Base-by-base conservation (phyloP, 2,329 filamentous ascomycete genomes). In the Fusarium albidum region DNA sequence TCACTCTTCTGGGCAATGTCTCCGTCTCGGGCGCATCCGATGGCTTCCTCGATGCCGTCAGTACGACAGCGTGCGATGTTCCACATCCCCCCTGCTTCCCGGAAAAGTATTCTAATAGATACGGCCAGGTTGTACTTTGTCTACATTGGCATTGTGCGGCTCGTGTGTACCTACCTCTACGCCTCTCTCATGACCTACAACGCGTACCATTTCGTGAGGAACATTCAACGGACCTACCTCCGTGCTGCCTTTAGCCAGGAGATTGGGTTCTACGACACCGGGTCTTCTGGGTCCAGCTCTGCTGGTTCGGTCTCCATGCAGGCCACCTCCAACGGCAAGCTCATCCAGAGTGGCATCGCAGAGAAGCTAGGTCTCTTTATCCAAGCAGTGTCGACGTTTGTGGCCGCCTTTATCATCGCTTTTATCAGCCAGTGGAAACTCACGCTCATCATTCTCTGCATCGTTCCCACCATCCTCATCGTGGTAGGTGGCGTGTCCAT, bases 101-200 rank as follows among this genome's bases (percentile, higher is more conserved):
- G 21, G 7, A 21, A 4, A 7, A 21, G 21, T n/a, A n/a, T n/a
- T 21, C 21, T 21, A 21, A 21, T 7, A 21, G 7, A 21, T 21
- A 21, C 21, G 21, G 21, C 7, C 7, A 79, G 77, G 0, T 69
- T 85, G 3, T 84, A 79, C 65, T 83, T 85, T 55, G 71, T 85
- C 32, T 85, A 84, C 56, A 70, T 85, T 13, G 83, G 83, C 61
- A 69, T 84, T 44, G 82, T 68, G 1, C 77, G 80, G 27, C 79
- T 84, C 54, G 61, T 69, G 15, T 63, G 80, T 7, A 72, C 77
- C 9, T 85, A 84, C 57, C 63, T 75, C 13, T 73, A 75, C 61
- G 71, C 70, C 34, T 64, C 68, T 5, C 66, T 71, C 38, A 65
- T 82, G 12, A 81, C 77, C 8, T 76, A 82, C 34, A 72, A 77